A percentile compares a stretch with the other conserved stretches of the same genome.
These are phyloP conservation scores for Hericium rajendrae DNA, from an alignment of 768 basidiomycete genomes.

Conservation along the genomic window DNA sequence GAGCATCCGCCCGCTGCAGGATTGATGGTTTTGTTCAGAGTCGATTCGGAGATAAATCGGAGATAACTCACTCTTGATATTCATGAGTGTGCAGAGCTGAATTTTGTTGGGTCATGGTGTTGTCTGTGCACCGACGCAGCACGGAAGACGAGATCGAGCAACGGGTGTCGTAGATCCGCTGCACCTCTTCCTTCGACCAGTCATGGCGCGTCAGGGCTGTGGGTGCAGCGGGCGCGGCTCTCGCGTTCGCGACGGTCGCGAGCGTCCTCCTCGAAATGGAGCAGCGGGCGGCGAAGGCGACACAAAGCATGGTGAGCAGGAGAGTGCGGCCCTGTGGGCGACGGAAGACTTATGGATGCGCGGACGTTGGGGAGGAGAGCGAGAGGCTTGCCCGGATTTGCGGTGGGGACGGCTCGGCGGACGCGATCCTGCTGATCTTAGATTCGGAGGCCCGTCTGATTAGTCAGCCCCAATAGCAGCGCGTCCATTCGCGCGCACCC, in stretches of 20 bases:
- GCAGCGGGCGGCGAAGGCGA: slow-evolving; percentile 13
- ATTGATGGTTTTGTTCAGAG: slow-evolving; percentile 11
- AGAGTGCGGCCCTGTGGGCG: neutral
- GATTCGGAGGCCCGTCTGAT: neutral
- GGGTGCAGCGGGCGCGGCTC: slow-evolving; percentile 4
- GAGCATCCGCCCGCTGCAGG: slow-evolving; percentile 81
- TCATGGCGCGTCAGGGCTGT: slow-evolving; percentile 37
- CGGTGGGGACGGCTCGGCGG: neutral
- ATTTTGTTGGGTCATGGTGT: slow-evolving; percentile 85
- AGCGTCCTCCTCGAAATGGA: slow-evolving; percentile 35
- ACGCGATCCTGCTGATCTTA: neutral
- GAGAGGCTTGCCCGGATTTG: neutral
- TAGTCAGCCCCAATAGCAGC: neutral
- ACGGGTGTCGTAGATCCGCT: slow-evolving; percentile 72
- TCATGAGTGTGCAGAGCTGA: slow-evolving; percentile 95
- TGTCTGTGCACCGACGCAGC: slow-evolving; percentile 79
- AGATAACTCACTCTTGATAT: slow-evolving; percentile 83
- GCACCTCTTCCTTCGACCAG: slow-evolving; percentile 77
- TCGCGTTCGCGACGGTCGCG: slow-evolving; percentile 47
- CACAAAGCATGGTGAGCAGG: slow-evolving; percentile 31
- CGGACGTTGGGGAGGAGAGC: neutral
- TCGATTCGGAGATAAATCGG: slow-evolving; percentile 18
- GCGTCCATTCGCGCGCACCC: no score
- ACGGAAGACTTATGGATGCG: neutral
- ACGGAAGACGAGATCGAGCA: slow-evolving; percentile 83